A percentile compares a stretch with the other conserved stretches of the same genome.
These are phyloP conservation scores for Termitomyces bulborhizus DNA, from an alignment of 768 basidiomycete genomes.

Conservation along the genomic window DNA sequence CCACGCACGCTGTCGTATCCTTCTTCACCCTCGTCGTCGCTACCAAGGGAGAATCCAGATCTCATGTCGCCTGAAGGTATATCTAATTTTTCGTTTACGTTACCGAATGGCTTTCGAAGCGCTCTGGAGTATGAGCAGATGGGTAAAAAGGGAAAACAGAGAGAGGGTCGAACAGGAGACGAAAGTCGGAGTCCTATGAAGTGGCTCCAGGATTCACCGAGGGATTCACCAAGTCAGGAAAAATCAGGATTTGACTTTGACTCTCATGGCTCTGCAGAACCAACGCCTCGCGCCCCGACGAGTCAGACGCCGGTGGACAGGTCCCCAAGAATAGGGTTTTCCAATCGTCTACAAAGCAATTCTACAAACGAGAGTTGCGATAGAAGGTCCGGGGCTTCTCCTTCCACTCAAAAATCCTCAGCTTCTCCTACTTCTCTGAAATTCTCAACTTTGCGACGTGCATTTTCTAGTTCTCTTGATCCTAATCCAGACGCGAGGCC, in stretches of 20 bases:
- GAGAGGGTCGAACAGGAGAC: slow-evolving; percentile 40
- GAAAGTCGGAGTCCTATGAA: slow-evolving; percentile 49
- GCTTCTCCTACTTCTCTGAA: slow-evolving; percentile 11
- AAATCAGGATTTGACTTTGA: slow-evolving; percentile 27
- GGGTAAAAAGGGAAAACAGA: slow-evolving; percentile 51
- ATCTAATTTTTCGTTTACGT: slow-evolving; percentile 16
- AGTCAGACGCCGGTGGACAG: not conserved
- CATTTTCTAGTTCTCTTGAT: slow-evolving; percentile 27
- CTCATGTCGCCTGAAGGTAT: slow-evolving; percentile 18
- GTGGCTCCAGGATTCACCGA: slow-evolving; percentile 49
- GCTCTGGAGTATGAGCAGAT: slow-evolving; percentile 48
- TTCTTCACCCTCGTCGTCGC: slow-evolving; percentile 34
- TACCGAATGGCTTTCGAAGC: slow-evolving; percentile 48
- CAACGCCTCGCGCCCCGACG: not conserved
- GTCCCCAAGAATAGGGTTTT: not conserved
- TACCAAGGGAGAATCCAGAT: slow-evolving; percentile 19
- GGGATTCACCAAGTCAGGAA: slow-evolving; percentile 47
- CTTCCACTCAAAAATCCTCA: slow-evolving; percentile 6
- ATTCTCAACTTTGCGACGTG: slow-evolving; percentile 15
- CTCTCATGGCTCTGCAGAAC: not conserved
- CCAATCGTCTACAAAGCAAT: slow-evolving; percentile 2
- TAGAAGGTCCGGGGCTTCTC: not conserved
- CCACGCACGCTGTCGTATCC: slow-evolving; percentile 68
- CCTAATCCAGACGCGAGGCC: slow-evolving; percentile 17
- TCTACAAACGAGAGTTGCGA: slow-evolving; percentile 7